phyloP scores from a whole-genome alignment of 2,329 filamentous ascomycete species.

The Phyllosticta citriasiana region DNA sequence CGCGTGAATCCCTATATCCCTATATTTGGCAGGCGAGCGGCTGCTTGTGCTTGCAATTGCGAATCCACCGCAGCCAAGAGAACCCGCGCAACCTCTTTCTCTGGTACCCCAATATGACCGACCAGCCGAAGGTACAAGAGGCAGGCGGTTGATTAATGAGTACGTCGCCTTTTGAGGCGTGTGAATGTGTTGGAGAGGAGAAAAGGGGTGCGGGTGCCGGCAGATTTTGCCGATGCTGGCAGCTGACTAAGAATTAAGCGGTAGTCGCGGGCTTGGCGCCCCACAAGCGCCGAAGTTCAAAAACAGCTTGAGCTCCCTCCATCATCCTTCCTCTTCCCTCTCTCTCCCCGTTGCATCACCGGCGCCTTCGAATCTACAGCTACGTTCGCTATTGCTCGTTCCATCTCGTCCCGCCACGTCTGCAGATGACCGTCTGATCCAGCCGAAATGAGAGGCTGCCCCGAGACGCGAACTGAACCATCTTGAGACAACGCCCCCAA shows the following conservation, averaged over 20 bases:
- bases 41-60: conserved; percentile 19
- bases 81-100: conserved; percentile 16
- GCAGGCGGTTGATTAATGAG: conserved; percentile 37
- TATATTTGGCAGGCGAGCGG: conserved; percentile 28
- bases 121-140: conserved; percentile 26
- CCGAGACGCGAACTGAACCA: not conserved
- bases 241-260: conserved; percentile 7
- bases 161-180: conserved; percentile 18
- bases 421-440: not conserved
- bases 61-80: not conserved
- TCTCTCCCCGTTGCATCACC: not conserved
- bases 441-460: not conserved
- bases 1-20: not conserved
- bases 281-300: not conserved
- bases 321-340: too few relatives aligned
- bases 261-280: not conserved
- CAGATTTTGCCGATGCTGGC: conserved; percentile 1
- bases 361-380: not conserved
- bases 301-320: too few relatives aligned
- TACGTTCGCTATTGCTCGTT: not conserved
- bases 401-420: not conserved
- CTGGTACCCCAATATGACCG: conserved; percentile 39
- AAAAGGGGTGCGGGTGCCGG: not conserved
- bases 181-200: conserved; percentile 28
- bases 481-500: not conserved